Percentiles rank a stretch among this genome's conserved stretches.
These are phyloP conservation scores for Amniculicola lignicola DNA, from an alignment of 495 filamentous ascomycete species.

Conservation along the genomic window DNA sequence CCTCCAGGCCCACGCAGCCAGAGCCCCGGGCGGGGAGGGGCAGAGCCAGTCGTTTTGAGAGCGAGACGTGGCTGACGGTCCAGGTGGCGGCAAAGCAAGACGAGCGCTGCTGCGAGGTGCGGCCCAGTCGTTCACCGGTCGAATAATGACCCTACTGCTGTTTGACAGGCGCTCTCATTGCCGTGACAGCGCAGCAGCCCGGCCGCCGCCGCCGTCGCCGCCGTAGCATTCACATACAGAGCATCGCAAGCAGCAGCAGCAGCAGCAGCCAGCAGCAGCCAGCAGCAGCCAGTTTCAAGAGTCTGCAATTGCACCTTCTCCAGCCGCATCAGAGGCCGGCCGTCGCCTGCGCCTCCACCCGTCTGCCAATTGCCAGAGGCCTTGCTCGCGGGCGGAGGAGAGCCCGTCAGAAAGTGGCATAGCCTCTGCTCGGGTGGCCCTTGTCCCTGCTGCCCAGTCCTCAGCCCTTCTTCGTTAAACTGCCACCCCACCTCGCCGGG, in stretches of 20 bases:
- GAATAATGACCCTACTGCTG: background rate
- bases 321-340: background rate
- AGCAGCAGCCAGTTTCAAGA: background rate
- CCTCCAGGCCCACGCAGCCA: background rate
- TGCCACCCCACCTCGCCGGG: background rate
- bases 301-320: background rate
- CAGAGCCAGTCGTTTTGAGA: background rate
- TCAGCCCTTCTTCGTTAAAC: background rate
- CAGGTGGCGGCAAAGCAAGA: background rate
- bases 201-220: background rate
- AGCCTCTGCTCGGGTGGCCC: background rate
- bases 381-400: background rate
- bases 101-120: background rate
- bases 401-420: background rate
- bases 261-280: background rate
- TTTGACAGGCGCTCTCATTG: background rate
- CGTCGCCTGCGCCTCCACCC: slow-evolving; percentile 14
- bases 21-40: too few species aligned
- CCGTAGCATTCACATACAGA: background rate
- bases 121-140: background rate
- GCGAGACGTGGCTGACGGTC: too few species aligned
- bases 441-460: background rate
- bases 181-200: background rate
- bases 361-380: slow-evolving; percentile 1
- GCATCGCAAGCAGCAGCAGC: background rate